Evolutionary conservation across 768 basidiomycete genomes (phyloP).

Genomic region (Termitomyces sp.): DNA sequence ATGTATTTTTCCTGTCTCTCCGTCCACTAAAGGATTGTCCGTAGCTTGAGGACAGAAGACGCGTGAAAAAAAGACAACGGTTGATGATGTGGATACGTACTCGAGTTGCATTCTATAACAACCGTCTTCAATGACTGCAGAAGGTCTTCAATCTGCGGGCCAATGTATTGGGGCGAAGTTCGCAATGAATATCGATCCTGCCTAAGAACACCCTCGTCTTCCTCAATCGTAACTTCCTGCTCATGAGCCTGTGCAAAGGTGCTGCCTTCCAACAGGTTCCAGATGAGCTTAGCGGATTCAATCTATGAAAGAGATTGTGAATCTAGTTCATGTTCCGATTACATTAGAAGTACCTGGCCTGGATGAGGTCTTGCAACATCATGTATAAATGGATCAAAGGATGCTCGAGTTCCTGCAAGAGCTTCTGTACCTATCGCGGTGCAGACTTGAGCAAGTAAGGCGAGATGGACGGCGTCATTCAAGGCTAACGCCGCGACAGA

Average conservation of each 20-base stretch:
- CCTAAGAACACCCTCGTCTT: constrained; percentile 69
- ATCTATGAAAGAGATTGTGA: constrained; percentile 32
- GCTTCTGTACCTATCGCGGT: constrained; percentile 87
- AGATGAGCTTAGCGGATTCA: constrained; percentile 66
- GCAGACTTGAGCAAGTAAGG: constrained; percentile 61
- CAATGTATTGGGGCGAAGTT: constrained; percentile 80
- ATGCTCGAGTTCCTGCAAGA: constrained; percentile 64
- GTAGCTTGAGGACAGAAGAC: constrained; percentile 47
- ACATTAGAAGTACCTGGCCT: constrained; percentile 47
- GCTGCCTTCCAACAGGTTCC: constrained; percentile 63
- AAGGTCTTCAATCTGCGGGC: constrained; percentile 81
- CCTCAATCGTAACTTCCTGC: constrained; percentile 63
- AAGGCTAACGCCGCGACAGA: constrained; percentile 73
- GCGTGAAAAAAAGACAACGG: neutral
- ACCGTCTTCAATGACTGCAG: constrained; percentile 59
- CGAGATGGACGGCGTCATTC: constrained; percentile 65
- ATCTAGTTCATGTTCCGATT: neutral
- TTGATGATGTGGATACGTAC: constrained; percentile 32
- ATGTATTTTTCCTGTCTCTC: constrained; percentile 59
- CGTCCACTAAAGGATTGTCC: constrained; percentile 82
- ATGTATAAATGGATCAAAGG: constrained; percentile 78
- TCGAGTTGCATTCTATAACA: constrained; percentile 77
- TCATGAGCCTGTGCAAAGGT: constrained; percentile 64
- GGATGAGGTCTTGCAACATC: constrained; percentile 74
- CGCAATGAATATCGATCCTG: constrained; percentile 79